Evolutionary conservation across 208 protist genomes (phyloP), one percentile per base, ranked within the genome.

Genomic region (Trypanosoma lewisi): DNA sequence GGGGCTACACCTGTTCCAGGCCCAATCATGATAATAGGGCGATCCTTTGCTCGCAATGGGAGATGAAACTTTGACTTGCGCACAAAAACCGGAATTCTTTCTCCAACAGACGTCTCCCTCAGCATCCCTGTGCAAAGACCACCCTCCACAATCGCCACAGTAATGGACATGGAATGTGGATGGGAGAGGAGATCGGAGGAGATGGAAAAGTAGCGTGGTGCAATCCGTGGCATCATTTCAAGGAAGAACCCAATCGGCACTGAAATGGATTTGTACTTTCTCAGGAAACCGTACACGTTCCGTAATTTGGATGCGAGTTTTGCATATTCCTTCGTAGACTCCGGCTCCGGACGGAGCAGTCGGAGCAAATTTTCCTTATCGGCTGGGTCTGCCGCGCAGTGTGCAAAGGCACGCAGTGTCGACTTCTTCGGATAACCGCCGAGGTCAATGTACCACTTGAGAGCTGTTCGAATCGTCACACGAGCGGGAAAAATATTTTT

Each of bases 191-290:
- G 63, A 48, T 98, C 96, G 11, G 92, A 97, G 8, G 96, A 93
- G 66, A 99, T 98, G 23, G 97, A 98, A 79, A 97, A 99, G 80
- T 97, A 99, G 12, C 97, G 84, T 27, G 90, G 91, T 42, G 90
- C 73, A 44, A 97, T 86, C 27, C 87, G 89, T 19, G 97, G 96
- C 80, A 98, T 94, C 44, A 97, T 75, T 79, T 98, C 93, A 16
- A 97, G 64, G 63, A 97, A 96, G 63, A 92, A 76, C 17, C 60
- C 49, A 21, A 95, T 60, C n/a, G 93, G 89, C 9, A 95, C 62
- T 53, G 89, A 82, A 1, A 83, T 82, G 2, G 87, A 93, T 57
- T 67, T 63, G 64, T 87, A 96, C 67, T 90, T 87, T 51, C 81
- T 57, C 50, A 96, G 75, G 61, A 94, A 95, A 6, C 91, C 91